Conservation (phyloP, 192 early-diverging fungal species). For the Allomyces javanicus region DNA sequence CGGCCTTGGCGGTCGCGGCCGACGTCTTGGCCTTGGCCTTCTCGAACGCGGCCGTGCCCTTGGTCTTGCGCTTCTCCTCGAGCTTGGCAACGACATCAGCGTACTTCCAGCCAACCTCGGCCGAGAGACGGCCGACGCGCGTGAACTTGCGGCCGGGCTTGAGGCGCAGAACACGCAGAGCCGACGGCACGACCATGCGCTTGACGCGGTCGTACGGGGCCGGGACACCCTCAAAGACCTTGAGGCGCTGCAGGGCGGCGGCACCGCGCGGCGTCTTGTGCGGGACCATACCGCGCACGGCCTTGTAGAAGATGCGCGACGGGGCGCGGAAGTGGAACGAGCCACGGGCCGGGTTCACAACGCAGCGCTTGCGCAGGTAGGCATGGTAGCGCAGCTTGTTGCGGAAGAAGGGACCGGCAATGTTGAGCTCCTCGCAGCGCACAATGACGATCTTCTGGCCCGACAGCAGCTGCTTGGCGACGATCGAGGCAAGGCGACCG, state of each 20-base stretch:
- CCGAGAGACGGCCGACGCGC: slow-evolving; percentile 74
- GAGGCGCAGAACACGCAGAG: slow-evolving; percentile 89
- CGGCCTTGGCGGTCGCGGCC: slow-evolving; percentile 40
- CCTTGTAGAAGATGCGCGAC: slow-evolving; percentile 89
- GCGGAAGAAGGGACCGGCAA: slow-evolving; percentile 94
- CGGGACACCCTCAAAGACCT: slow-evolving; percentile 98
- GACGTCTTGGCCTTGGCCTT: slow-evolving; percentile 66
- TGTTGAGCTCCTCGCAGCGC: slow-evolving; percentile 96
- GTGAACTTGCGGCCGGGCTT: slow-evolving; percentile 97
- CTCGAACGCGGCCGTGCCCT: slow-evolving; percentile 78
- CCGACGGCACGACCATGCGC: slow-evolving; percentile 91
- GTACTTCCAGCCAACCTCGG: slow-evolving; percentile 99
- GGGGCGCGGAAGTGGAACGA: slow-evolving; percentile 98
- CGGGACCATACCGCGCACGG: slow-evolving; percentile 95
- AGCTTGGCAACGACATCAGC: slow-evolving; percentile 85
- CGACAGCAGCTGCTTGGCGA: slow-evolving; percentile 94
- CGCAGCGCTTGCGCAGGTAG: slow-evolving; percentile 93
- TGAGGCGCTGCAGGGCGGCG: slow-evolving; percentile 87
- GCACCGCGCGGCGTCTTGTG: slow-evolving; percentile 99
- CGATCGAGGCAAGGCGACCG: slow-evolving; percentile 90
- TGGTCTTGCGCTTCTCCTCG: slow-evolving; percentile 98
- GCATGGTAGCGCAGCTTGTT: slow-evolving; percentile 97
- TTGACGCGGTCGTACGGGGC: slow-evolving; percentile 92
- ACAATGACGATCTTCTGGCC: slow-evolving; percentile 95
- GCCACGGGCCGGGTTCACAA: slow-evolving; percentile 91